These are phyloP conservation scores for Annulohypoxylon maeteangense DNA, from an alignment of 495 filamentous ascomycete species.

Conservation along the genomic window DNA sequence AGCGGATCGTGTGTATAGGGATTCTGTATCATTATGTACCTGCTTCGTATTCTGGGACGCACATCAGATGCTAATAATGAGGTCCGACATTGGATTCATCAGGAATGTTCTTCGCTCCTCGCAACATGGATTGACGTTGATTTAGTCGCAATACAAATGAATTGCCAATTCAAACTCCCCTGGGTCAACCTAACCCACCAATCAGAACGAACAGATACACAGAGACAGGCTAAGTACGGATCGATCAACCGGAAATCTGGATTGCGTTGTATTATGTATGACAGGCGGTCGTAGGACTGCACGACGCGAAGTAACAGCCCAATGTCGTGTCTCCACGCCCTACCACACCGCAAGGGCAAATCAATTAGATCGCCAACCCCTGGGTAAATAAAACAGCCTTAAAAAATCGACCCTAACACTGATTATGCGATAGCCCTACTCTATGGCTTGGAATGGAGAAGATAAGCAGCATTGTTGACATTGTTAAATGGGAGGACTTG, in stretches of 20 bases:
- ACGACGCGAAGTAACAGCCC: slow-evolving; percentile 17
- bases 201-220: slow-evolving; percentile 13
- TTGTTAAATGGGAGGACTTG: background rate
- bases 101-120: slow-evolving; percentile 1
- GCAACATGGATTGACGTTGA: slow-evolving; percentile 8
- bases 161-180: slow-evolving; percentile 15
- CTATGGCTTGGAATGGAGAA: background rate
- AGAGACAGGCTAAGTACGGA: slow-evolving; percentile 5
- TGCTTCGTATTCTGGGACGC: slow-evolving; percentile 30
- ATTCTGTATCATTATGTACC: slow-evolving; percentile 46
- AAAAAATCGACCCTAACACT: slow-evolving; percentile 12
- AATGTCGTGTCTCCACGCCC: slow-evolving; percentile 24
- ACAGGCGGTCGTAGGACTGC: slow-evolving; percentile 29
- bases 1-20: slow-evolving; percentile 40
- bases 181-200: slow-evolving; percentile 14
- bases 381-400: slow-evolving; percentile 16
- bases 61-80: slow-evolving; percentile 22
- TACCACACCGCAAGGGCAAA: slow-evolving; percentile 1
- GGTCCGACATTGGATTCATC: background rate
- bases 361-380: slow-evolving; percentile 16
- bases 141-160: slow-evolving; percentile 16
- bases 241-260: slow-evolving; percentile 37
- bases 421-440: slow-evolving; percentile 3
- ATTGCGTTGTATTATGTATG: slow-evolving; percentile 40
- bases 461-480: slow-evolving; percentile 1